Percentiles rank a stretch among this genome's conserved stretches.
These are phyloP conservation scores for Allantophomopsis lycopodina DNA, from an alignment of 2,329 filamentous ascomycete species.

Conservation along the genomic window DNA sequence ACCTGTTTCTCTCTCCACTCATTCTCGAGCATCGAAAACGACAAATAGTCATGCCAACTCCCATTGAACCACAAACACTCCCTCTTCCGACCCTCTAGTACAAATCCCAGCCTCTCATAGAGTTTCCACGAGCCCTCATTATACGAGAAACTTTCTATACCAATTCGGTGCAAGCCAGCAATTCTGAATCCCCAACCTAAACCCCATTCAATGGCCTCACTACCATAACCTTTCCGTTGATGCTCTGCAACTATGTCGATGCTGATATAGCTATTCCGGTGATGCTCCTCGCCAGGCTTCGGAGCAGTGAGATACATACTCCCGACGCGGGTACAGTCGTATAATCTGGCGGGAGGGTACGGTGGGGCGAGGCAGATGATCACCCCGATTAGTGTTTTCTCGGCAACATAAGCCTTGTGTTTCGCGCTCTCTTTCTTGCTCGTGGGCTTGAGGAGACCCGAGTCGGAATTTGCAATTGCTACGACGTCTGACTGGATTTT, in stretches of 20 bases:
- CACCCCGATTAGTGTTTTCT: constrained; percentile 19
- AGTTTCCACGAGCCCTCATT: too few species aligned
- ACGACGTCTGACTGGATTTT: constrained; percentile 16
- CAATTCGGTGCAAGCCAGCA: constrained; percentile 21
- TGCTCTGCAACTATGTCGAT: constrained; percentile 17
- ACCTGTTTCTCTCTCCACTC: constrained; percentile 4
- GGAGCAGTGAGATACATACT: constrained; percentile 15
- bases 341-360: neutral
- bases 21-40: too few species aligned
- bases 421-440: constrained; percentile 14
- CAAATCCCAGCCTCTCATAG: too few species aligned
- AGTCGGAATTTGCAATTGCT: constrained; percentile 15
- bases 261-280: constrained; percentile 24
- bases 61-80: too few species aligned
- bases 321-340: constrained; percentile 18
- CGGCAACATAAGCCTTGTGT: constrained; percentile 14
- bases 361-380: constrained; percentile 21
- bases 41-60: too few species aligned
- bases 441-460: constrained; percentile 16
- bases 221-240: constrained; percentile 21
- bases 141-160: constrained; percentile 18
- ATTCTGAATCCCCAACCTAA: constrained; percentile 20
- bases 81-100: too few species aligned
- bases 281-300: constrained; percentile 19
- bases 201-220: constrained; percentile 23